phyloP scores from a whole-genome alignment of 1,284 basidiomycete genomes.

The Sporisorium scitamineum region DNA sequence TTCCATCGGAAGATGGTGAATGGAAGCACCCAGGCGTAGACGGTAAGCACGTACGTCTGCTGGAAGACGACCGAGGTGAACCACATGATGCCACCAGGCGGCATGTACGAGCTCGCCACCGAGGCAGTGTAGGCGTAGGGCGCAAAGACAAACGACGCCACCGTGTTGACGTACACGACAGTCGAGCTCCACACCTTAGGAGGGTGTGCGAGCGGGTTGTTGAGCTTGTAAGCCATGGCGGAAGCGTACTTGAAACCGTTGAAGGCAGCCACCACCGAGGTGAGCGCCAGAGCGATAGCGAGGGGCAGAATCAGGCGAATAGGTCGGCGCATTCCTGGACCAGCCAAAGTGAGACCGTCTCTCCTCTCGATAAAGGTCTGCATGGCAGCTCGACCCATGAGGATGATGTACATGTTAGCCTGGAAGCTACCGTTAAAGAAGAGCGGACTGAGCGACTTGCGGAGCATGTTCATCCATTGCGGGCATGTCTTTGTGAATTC shows the following conservation, averaged over 20 bases:
- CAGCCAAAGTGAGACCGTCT: conserved; percentile 45
- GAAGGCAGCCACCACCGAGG: conserved; percentile 36
- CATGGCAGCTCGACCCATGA: conserved; percentile 50
- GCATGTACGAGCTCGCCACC: conserved; percentile 49
- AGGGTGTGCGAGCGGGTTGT: conserved; percentile 50
- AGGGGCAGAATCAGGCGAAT: conserved; percentile 53
- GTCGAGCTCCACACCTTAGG: conserved; percentile 46
- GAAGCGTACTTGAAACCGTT: conserved; percentile 49
- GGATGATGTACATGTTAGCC: conserved; percentile 56
- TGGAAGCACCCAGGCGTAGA: conserved; percentile 57
- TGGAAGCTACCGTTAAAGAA: conserved; percentile 57
- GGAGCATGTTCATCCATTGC: conserved; percentile 53
- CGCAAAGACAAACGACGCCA: conserved; percentile 49
- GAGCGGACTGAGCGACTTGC: conserved; percentile 53
- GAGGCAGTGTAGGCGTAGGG: conserved; percentile 44
- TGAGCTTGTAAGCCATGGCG: conserved; percentile 29
- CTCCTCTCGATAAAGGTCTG: conserved; percentile 57
- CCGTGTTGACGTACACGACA: conserved; percentile 54
- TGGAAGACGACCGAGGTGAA: conserved; percentile 56
- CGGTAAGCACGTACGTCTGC: conserved; percentile 55
- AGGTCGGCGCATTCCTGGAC: conserved; percentile 56
- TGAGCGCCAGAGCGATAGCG: conserved; percentile 49
- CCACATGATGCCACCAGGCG: conserved; percentile 53
- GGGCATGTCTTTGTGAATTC: conserved; percentile 46
- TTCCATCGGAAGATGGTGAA: conserved; percentile 55